Base-by-base conservation (phyloP, 2,329 filamentous ascomycete genomes). In the Sporothrix dimorphospora region DNA sequence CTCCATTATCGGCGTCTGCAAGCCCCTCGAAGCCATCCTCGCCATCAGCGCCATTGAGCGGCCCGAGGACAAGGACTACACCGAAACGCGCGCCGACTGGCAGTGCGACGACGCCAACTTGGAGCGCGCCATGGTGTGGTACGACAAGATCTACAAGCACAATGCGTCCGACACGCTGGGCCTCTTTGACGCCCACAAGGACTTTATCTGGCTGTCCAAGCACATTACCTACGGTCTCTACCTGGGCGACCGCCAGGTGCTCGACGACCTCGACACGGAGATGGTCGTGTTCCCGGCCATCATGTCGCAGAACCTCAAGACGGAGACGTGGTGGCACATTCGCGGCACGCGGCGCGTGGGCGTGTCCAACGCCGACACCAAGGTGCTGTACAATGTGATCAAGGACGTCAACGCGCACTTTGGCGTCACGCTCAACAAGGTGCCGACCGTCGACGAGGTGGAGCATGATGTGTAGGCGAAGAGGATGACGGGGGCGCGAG, bases 201-300 rank as follows among this genome's bases (percentile, higher is more conserved):
- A 83, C 71, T 82, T 81, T 79, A 82, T 81, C 3, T 89, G 85
- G 85, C 79, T 88, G 7, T 85, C 82, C 21, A 80, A 82, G 21
- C 80, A 88, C 70, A 88, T 90, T 72, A 88, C 85, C 0, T 89
- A 89, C 73, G 87, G 88, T 0, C 79, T 89, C 12, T 89, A 86
- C 74, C 82, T 90, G 0, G 85, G 84, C 11, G 87, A 89, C 77
- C 84, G 87, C 34, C 83, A 81, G 74, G 85, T 89, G 11, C 78
- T 89, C 3, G 84, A 84, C 21, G 84, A 85, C 11, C 72, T 87
- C 3, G 87, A 88, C 65, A 88, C 87, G 1, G 84, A 89, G 75
- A 78, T 89, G 9, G 83, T 87, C 0, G 85, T 87, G 1, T 78
- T 89, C 3, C 79, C 82, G 3, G 85, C 83, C 1, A 89, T 90